Base-by-base conservation (phyloP, 495 filamentous ascomycete genomes). In the Podospora pseudopauciseta region DNA sequence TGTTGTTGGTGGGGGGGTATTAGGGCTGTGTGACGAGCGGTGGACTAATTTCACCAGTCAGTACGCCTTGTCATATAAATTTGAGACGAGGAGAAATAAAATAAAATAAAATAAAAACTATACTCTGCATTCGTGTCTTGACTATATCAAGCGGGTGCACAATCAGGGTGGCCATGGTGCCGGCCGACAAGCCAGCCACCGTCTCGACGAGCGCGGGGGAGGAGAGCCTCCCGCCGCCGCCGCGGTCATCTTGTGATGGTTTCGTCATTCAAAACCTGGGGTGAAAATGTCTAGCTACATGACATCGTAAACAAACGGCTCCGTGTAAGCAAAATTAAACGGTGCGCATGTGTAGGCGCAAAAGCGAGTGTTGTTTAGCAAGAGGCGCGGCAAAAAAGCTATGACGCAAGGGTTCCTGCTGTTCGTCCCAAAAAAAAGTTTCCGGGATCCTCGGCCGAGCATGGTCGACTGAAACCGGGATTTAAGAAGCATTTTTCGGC, bases 71-170 rank as follows among this genome's bases (percentile, higher is more conserved):
- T 23, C 23, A 23, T 23, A 23, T 23, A 23, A 23, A 23, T 23
- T 1, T 23, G 23, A 23, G 23, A 23, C 23, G 23, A 23, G 23
- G 6, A 61, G 7, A 28, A 55, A 58, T 34, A 4, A 19, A 39
- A 20, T 32, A 19, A 49, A 11, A 60, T 9, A 54, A 44, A n/a
- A 1, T 39, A 9, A 67, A 18, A 39, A 53, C 70, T 72, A 58
- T 79, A 94, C 93, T 86, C 81, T 99, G 95, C 72, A 99, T 87
- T 67, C 95, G 90, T 54, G 93, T 97, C 81, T 99, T 99, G 73
- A 98, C 86, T 67, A 98, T 86, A 80, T 99, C 95, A 63, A 99
- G 84, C 20, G 95, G 95, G 81, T 94, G 91, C 28, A 90, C 89
- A 63, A 86, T 84, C 66, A 97, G 84, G 34, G 95, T 97, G 19